phyloP scores from a whole-genome alignment of 1,284 basidiomycete genomes.

The Microbotryomycetes sp. region DNA sequence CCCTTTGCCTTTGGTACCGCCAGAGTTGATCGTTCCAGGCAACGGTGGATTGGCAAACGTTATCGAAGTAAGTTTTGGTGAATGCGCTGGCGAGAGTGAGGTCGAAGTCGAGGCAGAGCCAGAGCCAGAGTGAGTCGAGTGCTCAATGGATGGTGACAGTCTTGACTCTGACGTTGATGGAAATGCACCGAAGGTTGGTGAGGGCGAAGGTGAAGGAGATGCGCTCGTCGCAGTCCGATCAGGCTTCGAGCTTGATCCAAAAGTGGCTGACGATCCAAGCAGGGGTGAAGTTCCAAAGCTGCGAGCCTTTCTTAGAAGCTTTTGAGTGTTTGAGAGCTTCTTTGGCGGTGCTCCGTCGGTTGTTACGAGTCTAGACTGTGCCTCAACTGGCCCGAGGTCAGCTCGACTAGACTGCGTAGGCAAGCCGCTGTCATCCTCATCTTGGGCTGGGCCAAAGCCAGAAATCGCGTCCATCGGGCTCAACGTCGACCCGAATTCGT shows the following conservation, averaged over 20 bases:
- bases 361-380: too few species aligned
- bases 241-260: not conserved
- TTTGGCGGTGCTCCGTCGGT: too few species aligned
- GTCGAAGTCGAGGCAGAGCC: not conserved
- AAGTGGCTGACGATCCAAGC: not conserved
- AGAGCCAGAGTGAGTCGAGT: not conserved
- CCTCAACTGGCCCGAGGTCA: too few species aligned
- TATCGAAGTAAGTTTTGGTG: not conserved
- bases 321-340: not conserved
- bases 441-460: too few species aligned
- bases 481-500: too few species aligned
- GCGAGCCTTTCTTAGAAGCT: not conserved
- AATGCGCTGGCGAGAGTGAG: not conserved
- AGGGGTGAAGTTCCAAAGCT: not conserved
- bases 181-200: not conserved
- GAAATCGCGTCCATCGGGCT: too few species aligned
- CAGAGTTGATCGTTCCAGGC: not conserved
- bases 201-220: not conserved
- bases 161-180: not conserved
- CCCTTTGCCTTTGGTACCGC: not conserved
- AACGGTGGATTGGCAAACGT: not conserved
- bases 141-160: not conserved
- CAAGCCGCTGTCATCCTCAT: too few species aligned
- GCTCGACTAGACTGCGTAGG: too few species aligned
- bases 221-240: not conserved